Evolutionary conservation across 73 alveolate species (phyloP).

Genomic region (Paramecium octaurelia): DNA sequence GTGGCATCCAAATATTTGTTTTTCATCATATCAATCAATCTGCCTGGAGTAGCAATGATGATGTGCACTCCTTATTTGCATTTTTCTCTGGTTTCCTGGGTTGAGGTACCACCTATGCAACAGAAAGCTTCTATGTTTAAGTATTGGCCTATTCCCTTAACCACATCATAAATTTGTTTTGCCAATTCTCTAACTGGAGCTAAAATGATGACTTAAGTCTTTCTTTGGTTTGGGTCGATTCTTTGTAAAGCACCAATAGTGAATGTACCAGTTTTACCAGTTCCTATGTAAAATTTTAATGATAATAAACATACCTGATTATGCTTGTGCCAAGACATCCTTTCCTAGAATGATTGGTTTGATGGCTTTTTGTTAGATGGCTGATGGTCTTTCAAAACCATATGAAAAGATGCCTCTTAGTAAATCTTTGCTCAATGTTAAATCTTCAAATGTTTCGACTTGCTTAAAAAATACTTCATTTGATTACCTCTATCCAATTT

Average conservation of each 20-base stretch:
- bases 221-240: slow-evolving; percentile 76
- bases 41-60: slow-evolving; percentile 96
- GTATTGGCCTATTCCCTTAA: slow-evolving; percentile 79
- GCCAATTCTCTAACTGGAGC: slow-evolving; percentile 99
- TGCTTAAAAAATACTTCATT: not conserved
- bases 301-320: slow-evolving; percentile 57
- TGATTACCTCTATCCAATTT: slow-evolving; percentile 26
- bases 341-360: slow-evolving; percentile 92
- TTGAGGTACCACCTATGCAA: slow-evolving; percentile 93
- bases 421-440: slow-evolving; percentile 16
- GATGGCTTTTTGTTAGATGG: slow-evolving; percentile 94
- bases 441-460: slow-evolving; percentile 46
- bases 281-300: slow-evolving; percentile 66
- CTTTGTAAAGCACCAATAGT: slow-evolving; percentile 85
- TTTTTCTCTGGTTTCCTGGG: slow-evolving; percentile 85
- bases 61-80: slow-evolving; percentile 87
- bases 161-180: slow-evolving; percentile 76
- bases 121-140: slow-evolving; percentile 83
- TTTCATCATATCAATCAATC: slow-evolving; percentile 91
- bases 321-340: slow-evolving; percentile 95
- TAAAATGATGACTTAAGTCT: slow-evolving; percentile 95
- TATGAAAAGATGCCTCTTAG: slow-evolving; percentile 63
- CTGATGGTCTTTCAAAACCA: slow-evolving; percentile 97
- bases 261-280: slow-evolving; percentile 98
- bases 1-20: slow-evolving; percentile 81